These are phyloP conservation scores for Trichomonascaceae sp. DNA, from an alignment of 1,139 yeast genomes.

Conservation along the genomic window DNA sequence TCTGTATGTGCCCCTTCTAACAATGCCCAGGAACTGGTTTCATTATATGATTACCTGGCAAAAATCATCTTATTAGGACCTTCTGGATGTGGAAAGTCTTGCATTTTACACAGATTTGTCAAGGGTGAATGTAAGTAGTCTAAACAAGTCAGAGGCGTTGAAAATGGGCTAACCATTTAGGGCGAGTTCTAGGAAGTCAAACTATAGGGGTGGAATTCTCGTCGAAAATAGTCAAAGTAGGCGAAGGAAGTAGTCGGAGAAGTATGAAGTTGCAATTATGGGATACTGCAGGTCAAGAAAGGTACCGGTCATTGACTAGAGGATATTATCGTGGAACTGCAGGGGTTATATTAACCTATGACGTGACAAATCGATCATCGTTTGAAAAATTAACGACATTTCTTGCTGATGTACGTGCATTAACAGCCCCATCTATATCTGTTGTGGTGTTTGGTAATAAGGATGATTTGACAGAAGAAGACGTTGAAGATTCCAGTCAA, in stretches of 20 bases:
- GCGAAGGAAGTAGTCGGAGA: conserved; percentile 27
- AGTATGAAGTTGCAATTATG: conserved; percentile 43
- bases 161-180: conserved; percentile 9
- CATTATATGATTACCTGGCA: conserved; percentile 40
- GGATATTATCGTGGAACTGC: conserved; percentile 77
- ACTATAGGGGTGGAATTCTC: conserved; percentile 49
- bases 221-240: conserved; percentile 38
- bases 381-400: conserved; percentile 44
- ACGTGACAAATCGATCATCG: conserved; percentile 53
- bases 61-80: conserved; percentile 43
- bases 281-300: conserved; percentile 83
- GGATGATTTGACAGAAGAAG: conserved; percentile 14
- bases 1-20: conserved; percentile 5
- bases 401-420: conserved; percentile 43
- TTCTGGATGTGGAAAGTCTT: conserved; percentile 43
- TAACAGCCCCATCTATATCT: conserved; percentile 38
- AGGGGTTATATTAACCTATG: conserved; percentile 73
- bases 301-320: conserved; percentile 67
- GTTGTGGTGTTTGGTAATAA: conserved; percentile 47
- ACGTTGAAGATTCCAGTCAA: conserved; percentile 24
- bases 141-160: background rate
- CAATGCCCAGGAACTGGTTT: conserved; percentile 24
- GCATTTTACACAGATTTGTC: conserved; percentile 39
- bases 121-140: conserved; percentile 34
- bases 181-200: conserved; percentile 35